Conservation (phyloP, 108 stramenopile genomes). For the Pseudonitzschia pungens region DNA sequence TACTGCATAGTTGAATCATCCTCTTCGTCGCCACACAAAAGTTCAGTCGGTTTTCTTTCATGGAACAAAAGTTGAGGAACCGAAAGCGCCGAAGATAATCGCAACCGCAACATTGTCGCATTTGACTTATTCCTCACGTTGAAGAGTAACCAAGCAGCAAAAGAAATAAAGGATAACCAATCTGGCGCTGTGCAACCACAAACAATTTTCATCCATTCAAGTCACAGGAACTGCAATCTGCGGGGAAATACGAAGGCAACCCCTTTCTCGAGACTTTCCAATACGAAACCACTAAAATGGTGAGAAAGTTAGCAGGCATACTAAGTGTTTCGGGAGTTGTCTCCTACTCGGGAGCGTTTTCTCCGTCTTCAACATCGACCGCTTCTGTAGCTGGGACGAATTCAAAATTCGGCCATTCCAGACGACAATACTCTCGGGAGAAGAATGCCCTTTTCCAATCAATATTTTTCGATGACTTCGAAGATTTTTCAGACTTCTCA, state of each 20-base stretch:
- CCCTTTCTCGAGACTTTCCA: too few relatives aligned
- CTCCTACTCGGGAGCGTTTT: conserved; percentile 5
- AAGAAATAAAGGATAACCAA: too few relatives aligned
- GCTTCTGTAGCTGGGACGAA: background rate
- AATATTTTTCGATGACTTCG: conserved; percentile 35
- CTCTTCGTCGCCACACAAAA: conserved; percentile 1
- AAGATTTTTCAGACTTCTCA: conserved; percentile 19
- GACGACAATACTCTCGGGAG: background rate
- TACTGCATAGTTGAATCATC: background rate
- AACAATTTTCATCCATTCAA: too few relatives aligned
- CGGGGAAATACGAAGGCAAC: too few relatives aligned
- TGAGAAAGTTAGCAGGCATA: background rate
- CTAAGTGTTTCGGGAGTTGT: background rate
- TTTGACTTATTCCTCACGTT: too few relatives aligned
- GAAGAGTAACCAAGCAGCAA: too few relatives aligned
- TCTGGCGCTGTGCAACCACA: too few relatives aligned
- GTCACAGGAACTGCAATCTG: too few relatives aligned
- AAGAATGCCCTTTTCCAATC: background rate
- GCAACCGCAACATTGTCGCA: too few relatives aligned
- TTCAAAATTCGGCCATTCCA: background rate
- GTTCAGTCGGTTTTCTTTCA: conserved; percentile 4
- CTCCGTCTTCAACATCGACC: too few relatives aligned
- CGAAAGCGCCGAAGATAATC: background rate
- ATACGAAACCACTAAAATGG: background rate
- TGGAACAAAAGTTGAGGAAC: background rate